Conservation (phyloP, 768 basidiomycete genomes). For the Boletus rex-veris region DNA sequence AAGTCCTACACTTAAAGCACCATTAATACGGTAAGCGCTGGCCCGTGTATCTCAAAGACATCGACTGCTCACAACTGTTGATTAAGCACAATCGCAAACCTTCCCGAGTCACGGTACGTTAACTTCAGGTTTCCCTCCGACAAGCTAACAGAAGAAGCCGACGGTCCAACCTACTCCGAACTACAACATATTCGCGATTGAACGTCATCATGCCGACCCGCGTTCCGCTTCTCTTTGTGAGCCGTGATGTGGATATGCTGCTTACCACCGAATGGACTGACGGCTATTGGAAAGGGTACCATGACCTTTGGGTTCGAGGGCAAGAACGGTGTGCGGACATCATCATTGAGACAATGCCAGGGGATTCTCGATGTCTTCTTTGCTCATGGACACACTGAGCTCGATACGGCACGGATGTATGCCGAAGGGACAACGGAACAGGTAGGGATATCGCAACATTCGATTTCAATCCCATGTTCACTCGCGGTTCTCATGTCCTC, state of each 20-base stretch:
- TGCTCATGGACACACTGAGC: conserved; percentile 39
- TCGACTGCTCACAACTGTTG: too few species aligned
- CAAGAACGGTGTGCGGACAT: conserved; percentile 39
- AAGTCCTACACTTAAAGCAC: too few species aligned
- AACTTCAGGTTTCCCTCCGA: too few species aligned
- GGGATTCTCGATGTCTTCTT: conserved; percentile 45
- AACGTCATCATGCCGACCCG: conserved; percentile 24
- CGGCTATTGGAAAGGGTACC: conserved; percentile 36
- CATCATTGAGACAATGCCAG: conserved; percentile 36
- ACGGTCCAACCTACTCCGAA: too few species aligned
- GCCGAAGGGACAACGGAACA: conserved; percentile 54
- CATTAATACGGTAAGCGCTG: too few species aligned
- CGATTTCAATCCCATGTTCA: not conserved
- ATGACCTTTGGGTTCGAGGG: conserved; percentile 44
- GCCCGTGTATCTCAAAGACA: too few species aligned
- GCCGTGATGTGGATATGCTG: not conserved
- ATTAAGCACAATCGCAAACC: too few species aligned
- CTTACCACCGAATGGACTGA: not conserved
- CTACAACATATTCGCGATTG: not conserved
- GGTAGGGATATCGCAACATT: conserved; percentile 21
- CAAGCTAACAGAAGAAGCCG: too few species aligned
- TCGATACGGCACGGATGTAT: conserved; percentile 53
- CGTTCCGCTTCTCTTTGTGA: conserved; percentile 27
- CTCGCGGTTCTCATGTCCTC: not conserved
- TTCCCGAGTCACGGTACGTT: too few species aligned